These are phyloP conservation scores for Hypocreales sp. DNA, from an alignment of 2,329 filamentous ascomycete species.

Conservation along the genomic window DNA sequence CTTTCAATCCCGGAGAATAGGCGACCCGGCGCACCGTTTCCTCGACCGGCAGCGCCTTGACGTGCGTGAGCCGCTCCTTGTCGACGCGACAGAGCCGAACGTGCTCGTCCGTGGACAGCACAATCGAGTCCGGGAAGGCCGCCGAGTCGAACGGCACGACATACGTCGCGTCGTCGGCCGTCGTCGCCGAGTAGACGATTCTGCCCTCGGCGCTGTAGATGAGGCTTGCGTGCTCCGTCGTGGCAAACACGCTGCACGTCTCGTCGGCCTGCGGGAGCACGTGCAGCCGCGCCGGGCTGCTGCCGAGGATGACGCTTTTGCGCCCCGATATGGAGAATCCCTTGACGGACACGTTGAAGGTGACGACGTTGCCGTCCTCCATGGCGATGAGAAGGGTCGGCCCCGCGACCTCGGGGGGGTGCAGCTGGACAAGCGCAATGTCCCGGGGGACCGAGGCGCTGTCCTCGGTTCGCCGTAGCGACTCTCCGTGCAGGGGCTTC, in stretches of 20 bases:
- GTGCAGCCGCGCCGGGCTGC: slow-evolving; percentile 69
- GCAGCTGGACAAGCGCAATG: slow-evolving; percentile 62
- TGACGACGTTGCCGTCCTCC: slow-evolving; percentile 83
- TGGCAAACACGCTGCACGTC: slow-evolving; percentile 74
- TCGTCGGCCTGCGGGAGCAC: slow-evolving; percentile 53
- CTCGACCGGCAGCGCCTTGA: slow-evolving; percentile 61
- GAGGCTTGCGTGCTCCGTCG: slow-evolving; percentile 83
- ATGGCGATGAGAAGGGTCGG: slow-evolving; percentile 79
- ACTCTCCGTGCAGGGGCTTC: slow-evolving; percentile 47
- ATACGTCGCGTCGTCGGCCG: slow-evolving; percentile 68
- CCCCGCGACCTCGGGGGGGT: slow-evolving; percentile 39
- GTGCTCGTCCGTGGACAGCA: slow-evolving; percentile 61
- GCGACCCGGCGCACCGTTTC: slow-evolving; percentile 79
- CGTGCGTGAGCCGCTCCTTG: slow-evolving; percentile 72
- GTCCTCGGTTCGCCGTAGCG: slow-evolving; percentile 43
- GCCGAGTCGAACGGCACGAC: slow-evolving; percentile 72
- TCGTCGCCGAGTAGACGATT: slow-evolving; percentile 86
- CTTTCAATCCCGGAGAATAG: slow-evolving; percentile 64
- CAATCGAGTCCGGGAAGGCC: slow-evolving; percentile 66
- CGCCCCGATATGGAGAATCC: slow-evolving; percentile 52
- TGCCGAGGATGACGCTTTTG: slow-evolving; percentile 75
- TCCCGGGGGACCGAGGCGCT: slow-evolving; percentile 70
- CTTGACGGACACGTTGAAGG: slow-evolving; percentile 52
- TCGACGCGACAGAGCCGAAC: slow-evolving; percentile 73
- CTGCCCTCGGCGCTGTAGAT: slow-evolving; percentile 83